Base-by-base conservation (phyloP, 164 flowering plant species). In the Protea cynaroides region DNA sequence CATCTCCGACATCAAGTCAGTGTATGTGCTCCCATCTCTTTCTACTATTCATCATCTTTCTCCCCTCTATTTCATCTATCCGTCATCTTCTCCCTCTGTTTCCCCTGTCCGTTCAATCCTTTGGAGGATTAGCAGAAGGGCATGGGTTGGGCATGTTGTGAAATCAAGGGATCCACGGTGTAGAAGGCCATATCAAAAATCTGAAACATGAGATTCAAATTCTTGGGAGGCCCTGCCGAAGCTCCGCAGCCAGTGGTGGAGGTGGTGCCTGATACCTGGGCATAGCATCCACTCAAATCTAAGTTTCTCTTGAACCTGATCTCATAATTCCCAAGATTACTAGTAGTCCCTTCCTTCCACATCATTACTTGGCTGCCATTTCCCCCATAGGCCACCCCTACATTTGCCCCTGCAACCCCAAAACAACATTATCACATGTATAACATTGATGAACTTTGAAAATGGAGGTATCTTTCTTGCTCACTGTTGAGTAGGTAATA, bases 401-500 rank as follows among this genome's bases (percentile, higher is more conserved):
- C 96, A 62, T 89, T 90, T 29, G 79, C 72, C 64, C 98, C 97
- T 90, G 71, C 78, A 78, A 4, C 40, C 5, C 12, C 24, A 10
- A n/a, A 15, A 29, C 2, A 29, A n/a, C 5, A 5, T 29, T 29
- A 29, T 3, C 2, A 29, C 34, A 2, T 29, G 5, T 3, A 29
- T 2, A 29, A 2, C 2, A 29, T n/a, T 29, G 34, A 5, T 29
- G 34, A 29, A 29, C 5, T 5, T 3, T 29, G 34, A 29, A 29
- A 29, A 29, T 29, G 34, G 34, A n/a, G 34, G 2, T 29, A 3
- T 29, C 34, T 29, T 5, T 29, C 34, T 29, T 5, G 2, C 73
- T 74, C 47, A 90, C 96, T 95, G 36, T 50, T 10, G 51, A 89
- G 74, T 19, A 97, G 98, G 72, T 84, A 90, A 75, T 94, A 97